phyloP scores from a whole-genome alignment of 768 basidiomycete species.

The Lactarius akahatsu region DNA sequence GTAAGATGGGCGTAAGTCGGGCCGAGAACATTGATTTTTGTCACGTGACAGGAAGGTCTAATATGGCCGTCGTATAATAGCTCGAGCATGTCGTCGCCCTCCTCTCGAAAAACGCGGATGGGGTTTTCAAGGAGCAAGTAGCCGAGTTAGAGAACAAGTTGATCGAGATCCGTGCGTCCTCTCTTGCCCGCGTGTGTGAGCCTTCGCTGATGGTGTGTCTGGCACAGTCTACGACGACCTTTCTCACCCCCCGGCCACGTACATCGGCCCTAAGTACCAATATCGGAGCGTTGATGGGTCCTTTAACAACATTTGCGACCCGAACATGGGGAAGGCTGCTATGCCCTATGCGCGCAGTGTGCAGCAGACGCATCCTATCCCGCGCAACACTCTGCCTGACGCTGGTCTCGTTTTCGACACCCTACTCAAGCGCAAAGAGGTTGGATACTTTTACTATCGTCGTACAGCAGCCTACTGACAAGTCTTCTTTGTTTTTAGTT shows the following conservation, averaged over 20 bases:
- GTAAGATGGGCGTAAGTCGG: slow-evolving; percentile 67
- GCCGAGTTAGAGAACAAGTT: slow-evolving; percentile 41
- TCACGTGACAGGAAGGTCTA: background rate
- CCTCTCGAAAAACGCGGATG: slow-evolving; percentile 48
- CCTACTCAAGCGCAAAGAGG: slow-evolving; percentile 69
- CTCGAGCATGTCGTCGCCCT: slow-evolving; percentile 69
- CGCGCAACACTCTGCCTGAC: slow-evolving; percentile 71
- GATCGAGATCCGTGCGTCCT: slow-evolving; percentile 50
- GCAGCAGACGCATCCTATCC: slow-evolving; percentile 63
- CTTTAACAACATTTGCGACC: slow-evolving; percentile 66
- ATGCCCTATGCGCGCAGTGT: slow-evolving; percentile 84
- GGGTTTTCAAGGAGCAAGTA: slow-evolving; percentile 43
- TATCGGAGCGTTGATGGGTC: slow-evolving; percentile 79
- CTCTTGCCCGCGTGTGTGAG: background rate
- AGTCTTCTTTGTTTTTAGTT: slow-evolving; percentile 46
- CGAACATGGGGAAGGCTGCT: slow-evolving; percentile 75
- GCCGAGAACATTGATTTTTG: background rate
- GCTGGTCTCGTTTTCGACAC: slow-evolving; percentile 79
- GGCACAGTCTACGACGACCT: slow-evolving; percentile 76
- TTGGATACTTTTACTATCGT: slow-evolving; percentile 32
- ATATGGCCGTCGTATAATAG: slow-evolving; percentile 37
- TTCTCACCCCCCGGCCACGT: slow-evolving; percentile 72
- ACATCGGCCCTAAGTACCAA: slow-evolving; percentile 57
- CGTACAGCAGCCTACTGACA: background rate
- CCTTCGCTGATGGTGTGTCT: slow-evolving; percentile 1